phyloP scores from a whole-genome alignment of 257 asterid genomes.

The Asclepias syriaca region DNA sequence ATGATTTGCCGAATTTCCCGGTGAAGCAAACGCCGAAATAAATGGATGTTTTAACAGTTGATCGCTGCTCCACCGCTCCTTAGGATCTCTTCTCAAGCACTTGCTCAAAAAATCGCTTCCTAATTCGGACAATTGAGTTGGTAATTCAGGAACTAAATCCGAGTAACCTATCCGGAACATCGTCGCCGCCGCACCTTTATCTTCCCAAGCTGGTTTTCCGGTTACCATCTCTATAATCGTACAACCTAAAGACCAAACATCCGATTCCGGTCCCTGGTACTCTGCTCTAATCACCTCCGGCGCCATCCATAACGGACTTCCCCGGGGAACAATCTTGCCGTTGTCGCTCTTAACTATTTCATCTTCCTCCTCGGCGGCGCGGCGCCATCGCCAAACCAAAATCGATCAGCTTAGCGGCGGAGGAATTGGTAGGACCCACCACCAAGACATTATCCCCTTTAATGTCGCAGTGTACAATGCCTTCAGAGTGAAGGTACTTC shows the following conservation, averaged over 20 bases:
- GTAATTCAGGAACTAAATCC: constrained; percentile 40
- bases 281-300: constrained; percentile 61
- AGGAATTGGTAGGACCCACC: constrained; percentile 28
- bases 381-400: constrained; percentile 46
- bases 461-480: constrained; percentile 62
- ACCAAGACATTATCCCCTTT: constrained; percentile 50
- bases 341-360: background rate
- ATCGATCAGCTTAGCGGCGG: constrained; percentile 49
- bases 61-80: constrained; percentile 58
- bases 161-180: constrained; percentile 41
- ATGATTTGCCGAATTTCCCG: background rate
- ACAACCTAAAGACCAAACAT: constrained; percentile 69
- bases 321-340: constrained; percentile 22
- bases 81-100: constrained; percentile 40
- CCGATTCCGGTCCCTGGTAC: constrained; percentile 61
- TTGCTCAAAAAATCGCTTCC: constrained; percentile 43
- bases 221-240: constrained; percentile 61
- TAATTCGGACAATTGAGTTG: constrained; percentile 28
- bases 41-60: constrained; percentile 60
- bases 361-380: background rate
- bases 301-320: constrained; percentile 76
- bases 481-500: constrained; percentile 42
- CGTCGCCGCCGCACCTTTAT: constrained; percentile 21
- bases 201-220: constrained; percentile 54
- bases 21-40: constrained; percentile 21